phyloP scores from a whole-genome alignment of 2,329 filamentous ascomycete genomes.

The Xylaria sp. region DNA sequence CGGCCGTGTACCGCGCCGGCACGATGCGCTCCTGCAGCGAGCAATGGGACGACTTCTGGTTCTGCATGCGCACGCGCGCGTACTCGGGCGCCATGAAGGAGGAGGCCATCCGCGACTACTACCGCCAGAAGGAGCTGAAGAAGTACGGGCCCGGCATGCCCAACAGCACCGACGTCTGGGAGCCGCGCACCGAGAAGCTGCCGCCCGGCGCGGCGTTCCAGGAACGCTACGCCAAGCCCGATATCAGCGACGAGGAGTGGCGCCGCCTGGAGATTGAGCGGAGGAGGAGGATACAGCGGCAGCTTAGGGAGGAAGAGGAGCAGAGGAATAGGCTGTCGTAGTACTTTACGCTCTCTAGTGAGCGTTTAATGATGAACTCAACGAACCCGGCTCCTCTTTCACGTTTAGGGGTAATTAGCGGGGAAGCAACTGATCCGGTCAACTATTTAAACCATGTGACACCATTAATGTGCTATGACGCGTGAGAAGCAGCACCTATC shows the following conservation, averaged over 20 bases:
- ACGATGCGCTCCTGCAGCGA: constrained; percentile 80
- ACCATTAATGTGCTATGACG: neutral
- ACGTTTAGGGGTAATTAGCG: no score
- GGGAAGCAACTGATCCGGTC: no score
- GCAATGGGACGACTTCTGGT: constrained; percentile 95
- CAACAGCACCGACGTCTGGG: constrained; percentile 93
- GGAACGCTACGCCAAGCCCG: constrained; percentile 53
- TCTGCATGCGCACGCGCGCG: constrained; percentile 88
- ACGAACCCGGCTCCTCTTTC: neutral
- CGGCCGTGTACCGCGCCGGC: constrained; percentile 89
- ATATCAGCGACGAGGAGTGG: constrained; percentile 58
- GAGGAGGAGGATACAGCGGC: constrained; percentile 40
- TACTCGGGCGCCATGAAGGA: constrained; percentile 70
- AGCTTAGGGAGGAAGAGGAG: constrained; percentile 33
- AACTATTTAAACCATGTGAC: no score
- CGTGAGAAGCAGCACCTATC: no score
- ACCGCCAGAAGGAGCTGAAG: constrained; percentile 71
- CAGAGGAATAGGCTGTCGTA: neutral
- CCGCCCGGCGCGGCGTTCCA: constrained; percentile 59
- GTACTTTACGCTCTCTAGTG: neutral
- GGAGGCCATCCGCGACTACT: constrained; percentile 72
- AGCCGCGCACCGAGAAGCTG: constrained; percentile 73
- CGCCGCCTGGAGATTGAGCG: constrained; percentile 51
- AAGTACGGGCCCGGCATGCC: constrained; percentile 71
- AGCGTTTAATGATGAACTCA: neutral